A percentile compares a stretch with the other conserved stretches of the same genome.
phyloP scores from a whole-genome alignment of 345 rosid species.

The Boechera retrofracta region DNA sequence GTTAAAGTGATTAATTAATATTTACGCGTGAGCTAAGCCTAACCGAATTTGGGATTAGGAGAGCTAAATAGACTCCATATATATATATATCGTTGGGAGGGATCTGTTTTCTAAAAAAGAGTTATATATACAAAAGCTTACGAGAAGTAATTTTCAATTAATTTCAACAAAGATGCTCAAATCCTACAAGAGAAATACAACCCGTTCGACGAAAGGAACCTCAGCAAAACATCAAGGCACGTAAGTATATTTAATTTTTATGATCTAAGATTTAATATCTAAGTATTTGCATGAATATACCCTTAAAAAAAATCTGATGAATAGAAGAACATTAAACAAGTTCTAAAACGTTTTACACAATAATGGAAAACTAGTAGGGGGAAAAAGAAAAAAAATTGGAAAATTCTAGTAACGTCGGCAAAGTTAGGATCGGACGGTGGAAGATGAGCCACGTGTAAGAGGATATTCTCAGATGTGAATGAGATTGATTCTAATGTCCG shows the following conservation, averaged over 20 bases:
- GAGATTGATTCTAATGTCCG: conserved; percentile 26
- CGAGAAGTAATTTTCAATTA: neutral
- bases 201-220: neutral
- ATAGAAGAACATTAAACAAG: no score
- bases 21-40: neutral
- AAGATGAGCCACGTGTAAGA: conserved; percentile 6
- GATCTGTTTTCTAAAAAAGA: no score
- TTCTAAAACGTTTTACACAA: no score
- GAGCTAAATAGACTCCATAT: neutral
- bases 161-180: neutral
- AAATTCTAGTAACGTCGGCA: conserved; percentile 19
- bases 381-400: neutral
- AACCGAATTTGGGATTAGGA: neutral
- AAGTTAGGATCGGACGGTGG: neutral
- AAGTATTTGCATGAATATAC: no score
- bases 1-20: neutral
- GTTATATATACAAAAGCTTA: neutral
- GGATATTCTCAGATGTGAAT: conserved; percentile 33
- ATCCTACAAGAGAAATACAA: neutral
- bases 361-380: no score
- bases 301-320: no score
- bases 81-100: no score
- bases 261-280: no score
- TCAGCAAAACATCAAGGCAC: neutral
- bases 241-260: neutral